Base-by-base conservation (phyloP, 2,329 filamentous ascomycete genomes). In the Cytospora mali region DNA sequence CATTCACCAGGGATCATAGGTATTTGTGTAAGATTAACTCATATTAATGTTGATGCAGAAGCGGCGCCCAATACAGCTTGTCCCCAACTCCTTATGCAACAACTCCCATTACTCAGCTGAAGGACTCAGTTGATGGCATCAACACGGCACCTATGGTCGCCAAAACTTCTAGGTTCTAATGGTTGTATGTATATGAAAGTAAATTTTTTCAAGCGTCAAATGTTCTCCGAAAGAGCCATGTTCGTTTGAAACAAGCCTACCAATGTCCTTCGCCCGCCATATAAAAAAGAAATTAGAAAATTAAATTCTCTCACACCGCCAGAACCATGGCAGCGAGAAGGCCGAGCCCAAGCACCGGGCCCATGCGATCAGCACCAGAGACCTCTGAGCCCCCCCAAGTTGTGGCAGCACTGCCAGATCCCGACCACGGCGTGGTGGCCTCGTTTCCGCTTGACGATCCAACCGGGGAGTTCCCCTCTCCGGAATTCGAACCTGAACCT, bases 1-100 rank as follows among this genome's bases (percentile, higher is more conserved):
- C n/a, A n/a, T n/a, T n/a, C n/a, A n/a, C n/a, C n/a, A n/a, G n/a
- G n/a, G n/a, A n/a, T n/a, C n/a, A n/a, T n/a, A n/a, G n/a, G n/a
- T n/a, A n/a, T n/a, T n/a, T 23, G 23, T 23, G 7, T 46, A 46
- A 23, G 23, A 23, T 46, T n/a, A 46, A n/a, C n/a, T 46, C 21
- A n/a, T 46, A 46, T 46, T 46, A 46, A 46, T 46, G n/a, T 21
- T 46, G 42, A 46, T 46, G 42, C 42, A 46, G 42, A 21, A 46
- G 42, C 42, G 21, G 42, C 42, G 42, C n/a, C 21, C 42, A 10
- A 46, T 46, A 46, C 42, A 46, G n/a, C 42, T 46, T 46, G 7
- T 21, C 42, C 42, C 21, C n/a, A 46, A 46, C 42, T 46, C 42
- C 42, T 9, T 18, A 46, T 46, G 42, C 42, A 46, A 46, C 42